A percentile compares a stretch with the other conserved stretches of the same genome.
Conservation (phyloP, 2,329 filamentous ascomycete species). For the Diplodia scrobiculata region DNA sequence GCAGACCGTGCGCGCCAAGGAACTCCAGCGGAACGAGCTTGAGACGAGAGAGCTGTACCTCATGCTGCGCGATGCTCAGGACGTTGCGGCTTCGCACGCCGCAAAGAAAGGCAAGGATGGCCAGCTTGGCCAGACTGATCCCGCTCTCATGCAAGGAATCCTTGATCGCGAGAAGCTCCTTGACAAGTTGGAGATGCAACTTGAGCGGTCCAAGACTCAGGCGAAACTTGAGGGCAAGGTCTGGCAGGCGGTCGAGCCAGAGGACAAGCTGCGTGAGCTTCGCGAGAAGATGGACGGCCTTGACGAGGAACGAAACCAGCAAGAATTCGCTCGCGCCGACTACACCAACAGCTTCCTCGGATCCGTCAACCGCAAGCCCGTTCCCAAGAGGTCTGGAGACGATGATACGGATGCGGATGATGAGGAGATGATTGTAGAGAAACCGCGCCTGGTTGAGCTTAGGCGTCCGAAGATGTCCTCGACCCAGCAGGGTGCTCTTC, state of each 20-base stretch:
- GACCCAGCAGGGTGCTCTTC: slow-evolving; percentile 65
- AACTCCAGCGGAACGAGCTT: slow-evolving; percentile 90
- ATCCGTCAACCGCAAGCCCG: slow-evolving; percentile 44
- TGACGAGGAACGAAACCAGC: slow-evolving; percentile 50
- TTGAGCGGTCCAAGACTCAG: slow-evolving; percentile 95
- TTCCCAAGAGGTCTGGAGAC: slow-evolving; percentile 46
- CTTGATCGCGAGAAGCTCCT: slow-evolving; percentile 89
- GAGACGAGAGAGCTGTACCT: slow-evolving; percentile 96
- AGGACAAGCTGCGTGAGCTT: slow-evolving; percentile 85
- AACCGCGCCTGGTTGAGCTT: slow-evolving; percentile 76
- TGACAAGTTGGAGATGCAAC: slow-evolving; percentile 89
- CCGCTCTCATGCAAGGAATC: slow-evolving; percentile 83
- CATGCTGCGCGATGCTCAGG: slow-evolving; percentile 96
- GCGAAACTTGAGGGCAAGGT: slow-evolving; percentile 94
- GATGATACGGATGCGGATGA: slow-evolving; percentile 50
- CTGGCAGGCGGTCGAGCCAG: slow-evolving; percentile 82
- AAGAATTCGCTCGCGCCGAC: slow-evolving; percentile 44
- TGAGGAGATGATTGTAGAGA: slow-evolving; percentile 69
- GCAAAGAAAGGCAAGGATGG: slow-evolving; percentile 57
- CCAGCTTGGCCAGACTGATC: slow-evolving; percentile 62
- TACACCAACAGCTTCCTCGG: slow-evolving; percentile 71
- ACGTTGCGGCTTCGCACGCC: slow-evolving; percentile 89
- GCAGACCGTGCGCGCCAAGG: slow-evolving; percentile 81
- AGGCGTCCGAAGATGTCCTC: slow-evolving; percentile 68
- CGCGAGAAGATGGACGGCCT: slow-evolving; percentile 88